These are phyloP conservation scores for Friedmanniomyces simplex DNA, from an alignment of 495 filamentous ascomycete genomes.

Conservation along the genomic window DNA sequence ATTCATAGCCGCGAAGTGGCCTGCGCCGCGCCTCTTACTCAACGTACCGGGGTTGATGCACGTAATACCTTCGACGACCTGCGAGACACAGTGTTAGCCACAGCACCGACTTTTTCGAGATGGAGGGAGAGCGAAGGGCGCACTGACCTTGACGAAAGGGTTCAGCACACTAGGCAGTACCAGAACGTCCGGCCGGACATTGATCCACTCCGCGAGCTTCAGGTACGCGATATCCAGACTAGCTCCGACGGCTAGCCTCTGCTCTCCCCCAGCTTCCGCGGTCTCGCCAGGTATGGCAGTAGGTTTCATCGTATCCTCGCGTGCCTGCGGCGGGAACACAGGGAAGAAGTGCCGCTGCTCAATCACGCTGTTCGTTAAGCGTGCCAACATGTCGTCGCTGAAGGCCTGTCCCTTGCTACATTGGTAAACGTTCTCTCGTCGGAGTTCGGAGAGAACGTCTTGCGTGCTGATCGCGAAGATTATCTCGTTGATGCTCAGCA, in stretches of 20 bases:
- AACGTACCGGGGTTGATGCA: constrained; percentile 80
- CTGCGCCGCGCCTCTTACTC: constrained; percentile 69
- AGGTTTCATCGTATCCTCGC: constrained; percentile 52
- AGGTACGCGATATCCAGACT: constrained; percentile 74
- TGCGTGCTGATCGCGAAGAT: constrained; percentile 69
- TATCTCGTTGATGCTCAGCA: constrained; percentile 73
- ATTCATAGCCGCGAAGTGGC: constrained; percentile 69
- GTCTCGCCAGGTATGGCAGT: constrained; percentile 13
- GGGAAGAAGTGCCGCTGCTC: constrained; percentile 87
- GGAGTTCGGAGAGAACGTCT: constrained; percentile 71
- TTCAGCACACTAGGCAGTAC: constrained; percentile 73
- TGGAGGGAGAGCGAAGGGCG: no score
- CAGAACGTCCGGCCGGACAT: constrained; percentile 72
- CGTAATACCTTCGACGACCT: constrained; percentile 78
- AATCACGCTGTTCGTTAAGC: constrained; percentile 62
- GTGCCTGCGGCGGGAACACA: constrained; percentile 65
- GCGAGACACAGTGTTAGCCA: constrained; percentile 34
- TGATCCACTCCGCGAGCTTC: constrained; percentile 83
- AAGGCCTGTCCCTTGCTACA: constrained; percentile 41
- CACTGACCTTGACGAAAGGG: constrained; percentile 82
- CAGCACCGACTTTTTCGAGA: no score
- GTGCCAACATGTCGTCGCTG: constrained; percentile 50
- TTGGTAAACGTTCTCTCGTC: constrained; percentile 55
- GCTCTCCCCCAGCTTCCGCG: constrained; percentile 41
- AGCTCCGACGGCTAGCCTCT: constrained; percentile 54